phyloP scores from a whole-genome alignment of 768 basidiomycete genomes.

The Trametes elegans region DNA sequence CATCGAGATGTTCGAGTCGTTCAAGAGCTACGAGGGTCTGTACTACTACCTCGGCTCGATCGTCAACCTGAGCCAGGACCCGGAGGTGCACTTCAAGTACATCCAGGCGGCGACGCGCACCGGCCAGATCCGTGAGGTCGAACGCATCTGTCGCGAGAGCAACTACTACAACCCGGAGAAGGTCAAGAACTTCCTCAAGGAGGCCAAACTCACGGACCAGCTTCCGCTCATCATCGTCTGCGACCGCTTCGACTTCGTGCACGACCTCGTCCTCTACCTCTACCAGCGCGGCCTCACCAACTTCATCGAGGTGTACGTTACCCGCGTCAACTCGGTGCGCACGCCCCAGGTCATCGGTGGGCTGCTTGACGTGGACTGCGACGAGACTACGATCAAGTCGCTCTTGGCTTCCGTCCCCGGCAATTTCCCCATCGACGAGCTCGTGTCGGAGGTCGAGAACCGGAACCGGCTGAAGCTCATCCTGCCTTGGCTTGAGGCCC shows the following conservation, averaged over 20 bases:
- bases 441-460: constrained; percentile 95
- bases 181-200: constrained; percentile 99
- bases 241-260: constrained; percentile 99
- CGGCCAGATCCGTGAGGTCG: constrained; percentile 97
- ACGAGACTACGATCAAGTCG: constrained; percentile 92
- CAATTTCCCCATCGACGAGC: constrained; percentile 96
- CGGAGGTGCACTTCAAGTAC: constrained; percentile 99
- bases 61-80: constrained; percentile 94
- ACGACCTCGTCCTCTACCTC: constrained; percentile 96
- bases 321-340: constrained; percentile 94
- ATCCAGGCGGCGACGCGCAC: constrained; percentile 98
- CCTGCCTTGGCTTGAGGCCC: constrained; percentile 93
- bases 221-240: constrained; percentile 99
- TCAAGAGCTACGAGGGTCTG: constrained; percentile 97
- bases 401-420: constrained; percentile 94
- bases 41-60: constrained; percentile 99
- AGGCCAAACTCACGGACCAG: constrained; percentile 94
- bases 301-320: constrained; percentile 99
- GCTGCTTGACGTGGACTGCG: constrained; percentile 95
- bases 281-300: constrained; percentile 96
- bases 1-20: constrained; percentile 97
- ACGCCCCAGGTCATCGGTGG: constrained; percentile 98
- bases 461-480: constrained; percentile 96
- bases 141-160: constrained; percentile 97
- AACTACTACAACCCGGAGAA: constrained; percentile 99